Base-by-base conservation (phyloP, 1,139 yeast genomes). In the Pichia sp. region DNA sequence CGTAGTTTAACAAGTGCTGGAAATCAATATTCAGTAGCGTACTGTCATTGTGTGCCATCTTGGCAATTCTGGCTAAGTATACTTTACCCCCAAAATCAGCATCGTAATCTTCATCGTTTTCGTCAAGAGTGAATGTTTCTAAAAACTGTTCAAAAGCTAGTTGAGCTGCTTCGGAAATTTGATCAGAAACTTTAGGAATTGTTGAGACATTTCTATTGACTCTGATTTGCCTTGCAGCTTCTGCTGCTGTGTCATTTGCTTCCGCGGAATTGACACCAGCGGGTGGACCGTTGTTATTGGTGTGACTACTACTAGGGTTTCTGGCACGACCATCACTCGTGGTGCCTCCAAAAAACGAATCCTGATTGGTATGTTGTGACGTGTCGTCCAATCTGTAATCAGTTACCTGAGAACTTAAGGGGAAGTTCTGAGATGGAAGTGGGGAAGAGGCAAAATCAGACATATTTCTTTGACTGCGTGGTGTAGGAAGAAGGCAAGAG, bases 131-230 rank as follows among this genome's bases (percentile, higher is more conserved):
- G 56, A 71, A 86, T 39, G 78, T 83, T 60, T 83, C 86, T 50
- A 92, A 66, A 60, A 92, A 92, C 54, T 75, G 78, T 61, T 88
- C 96, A 62, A 92, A 92, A 31, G 94, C 81, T 61, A 88, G 95
- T 44, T 94, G 75, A 16, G 92, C 97, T 55, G 87, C 86, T 60
- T 90, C 97, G 50, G 96, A 97, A 5, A 96, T 88, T 38, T 82
- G 79, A 68, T 92, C 98, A 27, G 79, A 78, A 32, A 92, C 96
- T 61, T 85, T 86, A 35, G 95, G 90, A 43, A 90, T 87, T 37
- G 79, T 77, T 45, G 79, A 73, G 49, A 79, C 69, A 52, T 77
- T 72, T 61, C 78, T 67, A 60, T 73, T 67, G 46, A 61, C 56
- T 49, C 64, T 55, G 31, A 61, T 63, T 39, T 57, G 59, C 16